phyloP scores from a whole-genome alignment of 2,329 filamentous ascomycete genomes.

The Leptosphaerulina australis region DNA sequence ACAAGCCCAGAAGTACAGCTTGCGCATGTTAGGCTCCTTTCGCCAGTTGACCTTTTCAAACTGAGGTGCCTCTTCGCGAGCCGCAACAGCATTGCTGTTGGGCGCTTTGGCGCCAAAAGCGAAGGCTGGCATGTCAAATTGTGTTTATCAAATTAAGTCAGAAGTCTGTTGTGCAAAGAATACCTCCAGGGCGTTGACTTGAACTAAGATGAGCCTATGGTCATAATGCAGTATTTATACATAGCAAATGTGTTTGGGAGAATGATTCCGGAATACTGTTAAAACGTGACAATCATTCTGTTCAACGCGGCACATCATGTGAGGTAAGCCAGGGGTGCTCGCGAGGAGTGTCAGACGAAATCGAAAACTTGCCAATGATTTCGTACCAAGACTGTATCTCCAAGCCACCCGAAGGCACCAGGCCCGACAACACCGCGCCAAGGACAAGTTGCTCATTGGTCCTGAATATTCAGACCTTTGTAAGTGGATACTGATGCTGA shows the following conservation, averaged over 20 bases:
- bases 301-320: constrained; percentile 22
- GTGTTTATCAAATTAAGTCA: background rate
- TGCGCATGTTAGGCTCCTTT: constrained; percentile 61
- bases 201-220: constrained; percentile 14
- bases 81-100: constrained; percentile 33
- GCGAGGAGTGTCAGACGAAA: constrained; percentile 21
- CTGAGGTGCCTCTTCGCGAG: constrained; percentile 56
- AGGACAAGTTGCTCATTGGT: constrained; percentile 20
- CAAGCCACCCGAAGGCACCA: constrained; percentile 32
- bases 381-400: constrained; percentile 17
- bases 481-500: constrained; percentile 17
- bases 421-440: constrained; percentile 31
- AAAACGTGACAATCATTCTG: constrained; percentile 7
- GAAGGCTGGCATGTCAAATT: constrained; percentile 14
- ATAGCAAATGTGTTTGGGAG: constrained; percentile 7
- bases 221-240: constrained; percentile 29
- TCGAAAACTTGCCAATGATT: constrained; percentile 24
- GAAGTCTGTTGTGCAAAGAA: constrained; percentile 6
- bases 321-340: constrained; percentile 21
- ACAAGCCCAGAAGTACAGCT: constrained; percentile 60
- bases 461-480: constrained; percentile 7
- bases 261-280: constrained; percentile 5
- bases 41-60: constrained; percentile 61
- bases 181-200: constrained; percentile 26
- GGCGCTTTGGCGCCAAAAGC: constrained; percentile 21